phyloP scores from a whole-genome alignment of 208 protist species.

The Trypanosoma cruzi region DNA sequence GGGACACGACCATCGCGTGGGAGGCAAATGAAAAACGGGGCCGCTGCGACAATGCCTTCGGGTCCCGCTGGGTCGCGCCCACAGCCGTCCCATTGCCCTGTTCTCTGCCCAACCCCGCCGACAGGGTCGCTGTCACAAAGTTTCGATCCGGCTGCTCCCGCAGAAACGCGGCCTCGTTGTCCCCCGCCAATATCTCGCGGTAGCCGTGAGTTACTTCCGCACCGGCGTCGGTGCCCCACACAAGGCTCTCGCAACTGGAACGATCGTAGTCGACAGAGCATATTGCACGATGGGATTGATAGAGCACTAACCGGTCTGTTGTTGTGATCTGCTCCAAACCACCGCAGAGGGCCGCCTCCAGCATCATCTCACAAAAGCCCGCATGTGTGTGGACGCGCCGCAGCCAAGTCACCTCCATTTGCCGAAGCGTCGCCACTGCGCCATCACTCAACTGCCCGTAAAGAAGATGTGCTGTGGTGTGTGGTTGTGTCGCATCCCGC shows the following conservation, averaged over 20 bases:
- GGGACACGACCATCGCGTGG: conserved; percentile 42
- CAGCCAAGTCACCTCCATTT: conserved; percentile 66
- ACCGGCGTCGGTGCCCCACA: conserved; percentile 73
- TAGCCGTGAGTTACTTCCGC: conserved; percentile 67
- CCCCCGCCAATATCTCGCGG: conserved; percentile 74
- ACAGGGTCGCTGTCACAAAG: conserved; percentile 62
- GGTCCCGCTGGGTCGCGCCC: background rate
- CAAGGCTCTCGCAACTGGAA: conserved; percentile 79
- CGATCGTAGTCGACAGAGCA: conserved; percentile 61
- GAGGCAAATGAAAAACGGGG: conserved; percentile 36
- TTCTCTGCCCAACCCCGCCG: conserved; percentile 30
- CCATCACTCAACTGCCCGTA: conserved; percentile 21
- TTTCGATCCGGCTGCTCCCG: conserved; percentile 55
- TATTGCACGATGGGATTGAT: conserved; percentile 57
- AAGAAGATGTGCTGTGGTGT: conserved; percentile 22
- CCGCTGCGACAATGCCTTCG: conserved; percentile 26
- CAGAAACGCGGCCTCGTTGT: conserved; percentile 69
- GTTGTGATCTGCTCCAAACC: conserved; percentile 15
- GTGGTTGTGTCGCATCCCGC: conserved; percentile 12
- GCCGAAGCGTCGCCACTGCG: conserved; percentile 15
- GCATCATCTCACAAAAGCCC: conserved; percentile 55
- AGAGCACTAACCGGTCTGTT: conserved; percentile 74
- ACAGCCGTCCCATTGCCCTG: background rate
- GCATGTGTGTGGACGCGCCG: conserved; percentile 73
- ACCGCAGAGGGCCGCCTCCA: conserved; percentile 37